Evolutionary conservation across 495 filamentous ascomycete genomes (phyloP), one percentile per base, ranked within the genome.

Genomic region (Paragyromitra xinjiangensis): DNA sequence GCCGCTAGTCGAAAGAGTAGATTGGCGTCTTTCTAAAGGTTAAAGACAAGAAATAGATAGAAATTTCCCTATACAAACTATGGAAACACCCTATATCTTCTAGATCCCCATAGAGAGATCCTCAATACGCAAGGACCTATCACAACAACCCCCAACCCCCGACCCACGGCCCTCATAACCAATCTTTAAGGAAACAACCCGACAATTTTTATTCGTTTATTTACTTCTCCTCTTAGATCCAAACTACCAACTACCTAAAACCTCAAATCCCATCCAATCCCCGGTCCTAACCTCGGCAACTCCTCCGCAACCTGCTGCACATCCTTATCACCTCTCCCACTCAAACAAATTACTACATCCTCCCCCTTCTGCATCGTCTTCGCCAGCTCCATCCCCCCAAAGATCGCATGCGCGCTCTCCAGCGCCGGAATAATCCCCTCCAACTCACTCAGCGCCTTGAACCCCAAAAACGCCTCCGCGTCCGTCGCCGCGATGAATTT

Each of bases 231-330:
- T 7, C 12, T 19, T 6, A 48, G 9, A 5, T 44, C 11, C 8
- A 9, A 22, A 6, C 19, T 19, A 2, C 19, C 1, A 59, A 56
- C 26, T 6, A 69, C 14, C 44, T 67, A 67, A 53, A 73, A 97
- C 62, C 95, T 89, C 85, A 99, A 84, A 86, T 98, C 95, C 95
- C 95, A 99, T 69, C 93, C 93, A 83, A 99, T 98, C 86, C 91
- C 84, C 8, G 96, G 96, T 0, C 95, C 95, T 73, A 99, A 81
- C 71, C 86, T 91, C 26, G 95, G 95, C 78, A 99, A 85, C 84
- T 97, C 93, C 73, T 99, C 95, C 2, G 95, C 95, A 50, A 99
- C 95, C 82, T 92, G 96, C 89, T 98, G 94, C 50, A 99, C 95
- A 84, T 99, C 95, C 88, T 99, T 99, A 82, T 99, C 95, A 48